Base-by-base conservation (phyloP, 1,284 basidiomycete species). In the Sporisorium iseilematis-ciliati region DNA sequence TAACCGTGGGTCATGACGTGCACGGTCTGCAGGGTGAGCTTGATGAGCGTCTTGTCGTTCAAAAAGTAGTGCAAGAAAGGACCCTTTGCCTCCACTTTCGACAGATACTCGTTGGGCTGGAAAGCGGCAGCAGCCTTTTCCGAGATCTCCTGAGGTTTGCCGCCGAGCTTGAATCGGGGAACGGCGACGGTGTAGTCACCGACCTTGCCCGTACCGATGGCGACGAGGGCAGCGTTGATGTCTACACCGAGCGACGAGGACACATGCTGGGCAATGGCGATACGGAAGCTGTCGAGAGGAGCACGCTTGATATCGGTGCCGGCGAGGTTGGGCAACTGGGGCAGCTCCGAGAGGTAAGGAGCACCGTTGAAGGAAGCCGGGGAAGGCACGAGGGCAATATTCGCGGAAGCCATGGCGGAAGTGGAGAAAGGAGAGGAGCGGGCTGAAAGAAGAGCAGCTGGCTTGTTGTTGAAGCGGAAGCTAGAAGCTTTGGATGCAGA, bases 111-210 rank as follows among this genome's bases (percentile, higher is more conserved):
- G 61, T 80, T 77, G 55, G 82, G 75, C 70, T 80, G 45, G 71
- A 84, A 83, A 33, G 90, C 89, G 41, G 89, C 89, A 16, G 91
- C 87, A 40, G 97, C 91, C 85, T 91, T 90, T 74, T 89, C 88
- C 2, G 91, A 93, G 42, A 92, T 88, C 56, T 92, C 91, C 62
- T 93, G 91, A 2, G 92, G 89, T 82, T 96, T 96, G 43, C 91
- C 93, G 5, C 91, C 91, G 53, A 97, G 88, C 76, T 93, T 89
- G 87, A 96, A 98, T 63, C 96, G 90, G 26, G 95, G 93, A 45
- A 98, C 86, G 5, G 97, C 95, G 33, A 99, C 90, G 0, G 92
- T 93, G 80, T 97, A 94, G 87, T 99, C 96, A 50, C 90, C 91
- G 25, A 77, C 67, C 87, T 96, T 95, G 87, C 94, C 95, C 52